Conservation (phyloP, 2,329 filamentous ascomycete species). For the Verticillium nubilum region DNA sequence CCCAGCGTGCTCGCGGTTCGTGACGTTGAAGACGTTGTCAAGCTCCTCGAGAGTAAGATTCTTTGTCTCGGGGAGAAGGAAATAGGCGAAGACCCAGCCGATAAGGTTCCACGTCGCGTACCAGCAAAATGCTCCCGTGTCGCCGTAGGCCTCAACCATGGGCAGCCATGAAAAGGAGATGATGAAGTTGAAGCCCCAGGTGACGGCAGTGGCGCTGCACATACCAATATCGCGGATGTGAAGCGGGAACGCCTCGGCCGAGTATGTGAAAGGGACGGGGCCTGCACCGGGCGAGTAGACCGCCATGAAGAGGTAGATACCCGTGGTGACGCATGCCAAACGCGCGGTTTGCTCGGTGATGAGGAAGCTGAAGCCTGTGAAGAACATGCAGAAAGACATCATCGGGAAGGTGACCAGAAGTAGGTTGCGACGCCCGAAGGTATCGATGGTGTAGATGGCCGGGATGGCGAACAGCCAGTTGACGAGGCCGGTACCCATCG, state of each 20-base stretch:
- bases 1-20: constrained; percentile 21
- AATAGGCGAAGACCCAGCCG: constrained; percentile 26
- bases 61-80: constrained; percentile 29
- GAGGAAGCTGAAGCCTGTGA: constrained; percentile 44
- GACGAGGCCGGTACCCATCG: constrained; percentile 50
- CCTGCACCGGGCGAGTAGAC: constrained; percentile 47
- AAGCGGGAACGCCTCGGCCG: constrained; percentile 52
- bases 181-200: constrained; percentile 34
- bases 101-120: constrained; percentile 31
- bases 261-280: constrained; percentile 55
- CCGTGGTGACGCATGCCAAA: constrained; percentile 27
- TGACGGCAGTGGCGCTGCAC: constrained; percentile 32
- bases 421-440: constrained; percentile 49
- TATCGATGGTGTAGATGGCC: constrained; percentile 54
- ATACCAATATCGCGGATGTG: constrained; percentile 52
- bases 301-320: constrained; percentile 33
- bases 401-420: constrained; percentile 53
- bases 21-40: constrained; percentile 24
- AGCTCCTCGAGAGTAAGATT: constrained; percentile 27
- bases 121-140: constrained; percentile 31
- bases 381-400: constrained; percentile 50
- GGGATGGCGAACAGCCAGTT: constrained; percentile 56
- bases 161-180: constrained; percentile 28
- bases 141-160: constrained; percentile 15
- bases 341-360: constrained; percentile 21